phyloP scores from a whole-genome alignment of 306 rosid genomes.

The Geum urbanum region DNA sequence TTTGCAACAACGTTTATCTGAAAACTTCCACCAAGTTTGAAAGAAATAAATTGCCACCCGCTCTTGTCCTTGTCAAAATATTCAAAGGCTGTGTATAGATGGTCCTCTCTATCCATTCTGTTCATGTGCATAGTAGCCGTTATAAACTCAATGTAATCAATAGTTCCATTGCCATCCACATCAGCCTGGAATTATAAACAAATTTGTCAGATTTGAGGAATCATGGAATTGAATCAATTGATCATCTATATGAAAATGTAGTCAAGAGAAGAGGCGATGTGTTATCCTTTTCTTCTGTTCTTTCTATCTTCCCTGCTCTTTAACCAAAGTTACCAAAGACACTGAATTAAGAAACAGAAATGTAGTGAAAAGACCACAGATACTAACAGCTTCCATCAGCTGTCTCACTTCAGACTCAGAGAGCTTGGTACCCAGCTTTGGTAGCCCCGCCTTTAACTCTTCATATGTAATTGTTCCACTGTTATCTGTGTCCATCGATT shows the following conservation, averaged over 20 bases:
- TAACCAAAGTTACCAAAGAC: neutral
- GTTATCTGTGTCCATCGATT: conserved; percentile 95
- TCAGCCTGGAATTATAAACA: conserved; percentile 68
- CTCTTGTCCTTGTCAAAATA: conserved; percentile 86
- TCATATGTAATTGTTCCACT: conserved; percentile 95
- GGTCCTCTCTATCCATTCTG: conserved; percentile 93
- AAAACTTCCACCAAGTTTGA: neutral
- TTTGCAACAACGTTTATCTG: neutral
- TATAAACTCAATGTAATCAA: conserved; percentile 90
- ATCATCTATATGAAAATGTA: conserved; percentile 15
- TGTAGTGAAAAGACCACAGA: conserved; percentile 17
- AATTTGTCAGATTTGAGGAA: conserved; percentile 4
- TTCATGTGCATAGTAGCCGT: conserved; percentile 96
- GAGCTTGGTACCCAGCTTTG: conserved; percentile 81
- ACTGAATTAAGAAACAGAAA: neutral
- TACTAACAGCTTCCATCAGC: conserved; percentile 89
- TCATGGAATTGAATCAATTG: conserved; percentile 18
- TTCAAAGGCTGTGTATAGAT: conserved; percentile 81
- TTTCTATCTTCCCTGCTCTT: neutral
- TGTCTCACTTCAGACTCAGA: conserved; percentile 94
- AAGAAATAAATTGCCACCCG: conserved; percentile 51
- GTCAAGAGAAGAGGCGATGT: neutral
- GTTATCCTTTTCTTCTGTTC: neutral
- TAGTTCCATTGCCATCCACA: conserved; percentile 89
- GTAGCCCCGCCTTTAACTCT: conserved; percentile 95